Percentiles rank a stretch among this genome's conserved stretches.
phyloP scores from a whole-genome alignment of 139 green algal species.

The Chlorella vulgaris region DNA sequence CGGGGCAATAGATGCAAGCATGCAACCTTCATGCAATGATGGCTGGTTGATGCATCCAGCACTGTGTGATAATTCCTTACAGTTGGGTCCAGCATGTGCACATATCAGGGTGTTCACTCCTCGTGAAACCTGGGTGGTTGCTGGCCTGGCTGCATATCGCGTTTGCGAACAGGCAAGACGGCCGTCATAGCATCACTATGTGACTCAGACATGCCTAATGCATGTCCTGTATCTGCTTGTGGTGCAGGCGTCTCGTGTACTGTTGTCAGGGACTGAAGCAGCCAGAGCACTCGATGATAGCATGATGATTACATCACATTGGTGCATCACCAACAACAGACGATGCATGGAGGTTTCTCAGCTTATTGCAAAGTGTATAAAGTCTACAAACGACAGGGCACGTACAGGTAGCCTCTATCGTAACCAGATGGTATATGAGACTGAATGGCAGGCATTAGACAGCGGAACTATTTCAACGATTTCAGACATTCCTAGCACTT shows the following conservation, averaged over 20 bases:
- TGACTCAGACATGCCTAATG: neutral
- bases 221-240: neutral
- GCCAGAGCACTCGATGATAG: neutral
- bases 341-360: neutral
- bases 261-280: neutral
- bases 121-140: constrained; percentile 23
- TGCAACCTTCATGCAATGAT: no score
- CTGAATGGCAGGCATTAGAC: constrained; percentile 29
- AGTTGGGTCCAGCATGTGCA: constrained; percentile 41
- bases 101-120: constrained; percentile 13
- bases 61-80: constrained; percentile 39
- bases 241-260: neutral
- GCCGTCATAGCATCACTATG: neutral
- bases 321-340: neutral
- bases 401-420: neutral
- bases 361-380: constrained; percentile 23
- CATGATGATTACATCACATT: neutral
- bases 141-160: constrained; percentile 15
- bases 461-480: neutral
- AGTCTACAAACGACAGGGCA: neutral
- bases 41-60: constrained; percentile 40
- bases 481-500: no score
- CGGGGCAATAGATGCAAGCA: no score
- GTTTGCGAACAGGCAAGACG: neutral
- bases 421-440: constrained; percentile 38